phyloP scores from a whole-genome alignment of 805 yeast genomes.

The Saccharomycopsis vini region DNA sequence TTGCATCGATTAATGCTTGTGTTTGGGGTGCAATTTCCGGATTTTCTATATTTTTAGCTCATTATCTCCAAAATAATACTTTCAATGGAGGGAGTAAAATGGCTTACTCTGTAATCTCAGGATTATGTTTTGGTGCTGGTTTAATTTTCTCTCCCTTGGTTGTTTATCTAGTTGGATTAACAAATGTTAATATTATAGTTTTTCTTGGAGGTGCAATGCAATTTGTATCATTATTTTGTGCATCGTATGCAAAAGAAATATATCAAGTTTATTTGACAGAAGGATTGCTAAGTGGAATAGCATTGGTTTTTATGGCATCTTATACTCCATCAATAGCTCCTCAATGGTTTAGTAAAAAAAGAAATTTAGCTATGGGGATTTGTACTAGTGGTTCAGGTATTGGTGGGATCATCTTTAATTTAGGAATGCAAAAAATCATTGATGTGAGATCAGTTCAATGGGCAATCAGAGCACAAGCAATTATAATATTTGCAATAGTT shows the following conservation, averaged over 20 bases:
- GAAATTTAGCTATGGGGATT: slow-evolving; percentile 34
- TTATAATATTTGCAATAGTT: slow-evolving; percentile 30
- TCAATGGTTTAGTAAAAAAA: slow-evolving; percentile 46
- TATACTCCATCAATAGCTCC: slow-evolving; percentile 42
- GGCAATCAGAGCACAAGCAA: slow-evolving; percentile 31
- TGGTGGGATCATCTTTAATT: slow-evolving; percentile 36
- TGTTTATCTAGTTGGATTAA: slow-evolving; percentile 34
- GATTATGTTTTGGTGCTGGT: slow-evolving; percentile 47
- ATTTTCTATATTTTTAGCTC: slow-evolving; percentile 41
- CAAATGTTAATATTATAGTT: slow-evolving; percentile 35
- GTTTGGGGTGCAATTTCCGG: slow-evolving; percentile 54
- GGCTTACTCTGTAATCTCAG: slow-evolving; percentile 49
- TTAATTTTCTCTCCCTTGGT: slow-evolving; percentile 39
- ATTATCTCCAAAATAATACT: slow-evolving; percentile 34
- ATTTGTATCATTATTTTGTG: slow-evolving; percentile 40
- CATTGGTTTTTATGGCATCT: slow-evolving; percentile 40
- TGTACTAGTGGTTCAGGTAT: slow-evolving; percentile 34
- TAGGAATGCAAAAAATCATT: slow-evolving; percentile 30
- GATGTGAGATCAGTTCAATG: slow-evolving; percentile 25
- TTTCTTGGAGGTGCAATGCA: slow-evolving; percentile 37
- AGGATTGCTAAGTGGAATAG: slow-evolving; percentile 45
- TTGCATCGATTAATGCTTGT: slow-evolving; percentile 33
- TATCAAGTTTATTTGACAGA: slow-evolving; percentile 54
- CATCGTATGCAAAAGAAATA: slow-evolving; percentile 39
- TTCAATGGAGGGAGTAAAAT: slow-evolving; percentile 41